Evolutionary conservation across 179 eudicot species (phyloP), one percentile per base, ranked within the genome.

Genomic region (Carnegiea gigantea): DNA sequence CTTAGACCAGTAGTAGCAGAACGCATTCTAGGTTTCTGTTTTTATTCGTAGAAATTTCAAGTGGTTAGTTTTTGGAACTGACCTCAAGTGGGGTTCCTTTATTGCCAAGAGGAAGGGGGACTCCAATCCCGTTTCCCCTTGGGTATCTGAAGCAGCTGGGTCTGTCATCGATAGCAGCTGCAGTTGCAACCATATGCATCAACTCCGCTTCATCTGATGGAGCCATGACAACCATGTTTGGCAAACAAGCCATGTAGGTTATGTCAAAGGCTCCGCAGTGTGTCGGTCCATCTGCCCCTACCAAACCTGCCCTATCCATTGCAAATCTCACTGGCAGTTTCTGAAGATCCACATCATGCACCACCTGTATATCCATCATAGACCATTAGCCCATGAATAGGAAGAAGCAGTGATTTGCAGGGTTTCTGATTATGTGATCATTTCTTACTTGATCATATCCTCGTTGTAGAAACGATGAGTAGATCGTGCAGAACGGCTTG

Each of bases 161-260:
- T 60, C 97, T 87, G 70, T 93, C 97, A 72, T 93, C 93, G 15
- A 93, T 91, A 44, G 88, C 88, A 74, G 87, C 92, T 65, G 97
- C 93, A 11, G 94, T 93, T 18, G 97, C 97, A 67, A 92, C 92
- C 87, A 91, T 91, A 84, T 92, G 90, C 87, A 91, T 91, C 30
- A 93, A 87, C 88, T 91, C 93, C 6, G 92, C 90, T 82, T 93
- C 97, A 80, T 93, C 90, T 0, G 93, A 86, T 30, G 97, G 93
- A 72, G 97, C 97, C 97, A 93, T 93, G 76, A 93, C 94, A 38
- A 93, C 91, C 97, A 93, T 93, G 70, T 93, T 93, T 43, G 94
- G 97, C 82, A 93, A 85, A 78, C 93, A 89, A 46, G 97, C 93
- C 97, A 93, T 93, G 78, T 88, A 93, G 9, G 97, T 82, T 28